These are phyloP conservation scores for Saccharomycopsis fibuligera DNA, from an alignment of 805 yeast genomes.

Conservation along the genomic window DNA sequence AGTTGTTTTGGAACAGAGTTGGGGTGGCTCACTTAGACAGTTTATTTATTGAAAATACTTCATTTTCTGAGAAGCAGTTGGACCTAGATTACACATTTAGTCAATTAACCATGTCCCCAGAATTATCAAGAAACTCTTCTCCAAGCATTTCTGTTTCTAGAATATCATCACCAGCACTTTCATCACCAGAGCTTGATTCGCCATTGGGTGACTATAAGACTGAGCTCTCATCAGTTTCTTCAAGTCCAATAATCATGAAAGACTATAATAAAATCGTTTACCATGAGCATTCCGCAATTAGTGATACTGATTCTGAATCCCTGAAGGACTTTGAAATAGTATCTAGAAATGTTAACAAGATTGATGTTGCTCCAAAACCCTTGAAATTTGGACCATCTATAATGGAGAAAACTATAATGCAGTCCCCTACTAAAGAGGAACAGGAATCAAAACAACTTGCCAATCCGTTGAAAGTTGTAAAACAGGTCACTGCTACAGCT, in stretches of 20 bases:
- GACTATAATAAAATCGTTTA: no score
- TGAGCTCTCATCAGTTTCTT: not conserved
- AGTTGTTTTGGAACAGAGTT: slow-evolving; percentile 73
- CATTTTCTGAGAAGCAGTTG: not conserved
- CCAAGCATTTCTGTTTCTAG: not conserved
- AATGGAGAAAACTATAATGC: no score
- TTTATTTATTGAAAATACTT: not conserved
- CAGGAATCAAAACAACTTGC: no score
- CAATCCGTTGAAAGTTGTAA: no score
- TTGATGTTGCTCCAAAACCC: no score
- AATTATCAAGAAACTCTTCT: not conserved
- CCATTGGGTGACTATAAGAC: not conserved
- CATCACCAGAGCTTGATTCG: not conserved
- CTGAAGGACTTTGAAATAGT: not conserved
- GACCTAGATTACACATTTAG: not conserved
- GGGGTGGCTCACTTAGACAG: slow-evolving; percentile 63
- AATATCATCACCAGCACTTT: not conserved
- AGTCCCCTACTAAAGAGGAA: no score
- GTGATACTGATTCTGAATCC: not conserved
- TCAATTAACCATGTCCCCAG: not conserved
- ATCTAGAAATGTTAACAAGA: no score
- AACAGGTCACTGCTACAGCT: no score
- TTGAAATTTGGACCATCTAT: no score
- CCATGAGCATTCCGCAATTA: no score
- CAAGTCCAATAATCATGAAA: no score